phyloP scores from a whole-genome alignment of 208 protist genomes.

The Wallacemonas sp. region DNA sequence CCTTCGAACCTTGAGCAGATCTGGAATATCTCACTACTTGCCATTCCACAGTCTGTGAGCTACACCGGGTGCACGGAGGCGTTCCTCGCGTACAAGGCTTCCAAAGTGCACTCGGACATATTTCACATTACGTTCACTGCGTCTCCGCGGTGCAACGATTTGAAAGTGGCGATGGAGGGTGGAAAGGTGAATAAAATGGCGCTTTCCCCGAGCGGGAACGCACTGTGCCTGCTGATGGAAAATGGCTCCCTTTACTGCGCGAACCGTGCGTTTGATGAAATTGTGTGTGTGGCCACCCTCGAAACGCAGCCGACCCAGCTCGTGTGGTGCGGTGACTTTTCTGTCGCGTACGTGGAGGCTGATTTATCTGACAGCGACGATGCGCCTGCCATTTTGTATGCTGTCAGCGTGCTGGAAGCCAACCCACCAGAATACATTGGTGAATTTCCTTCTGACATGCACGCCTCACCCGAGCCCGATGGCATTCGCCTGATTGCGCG shows the following conservation, averaged over 20 bases:
- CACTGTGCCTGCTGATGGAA: conserved; percentile 57
- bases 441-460: conserved; percentile 54
- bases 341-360: conserved; percentile 20
- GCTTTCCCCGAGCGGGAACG: conserved; percentile 43
- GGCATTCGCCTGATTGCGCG: conserved; percentile 55
- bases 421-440: conserved; percentile 50
- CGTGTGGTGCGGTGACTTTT: conserved; percentile 60
- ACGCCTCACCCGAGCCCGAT: conserved; percentile 60
- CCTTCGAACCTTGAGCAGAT: conserved; percentile 18
- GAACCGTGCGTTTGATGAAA: conserved; percentile 57
- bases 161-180: conserved; percentile 58
- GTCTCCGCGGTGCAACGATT: conserved; percentile 36
- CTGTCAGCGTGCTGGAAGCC: conserved; percentile 54
- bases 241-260: conserved; percentile 67
- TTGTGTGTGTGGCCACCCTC: conserved; percentile 37
- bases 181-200: conserved; percentile 59
- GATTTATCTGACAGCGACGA: conserved; percentile 21
- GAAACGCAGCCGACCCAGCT: conserved; percentile 46
- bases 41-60: conserved; percentile 35
- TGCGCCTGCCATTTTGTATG: conserved; percentile 36
- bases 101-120: conserved; percentile 27
- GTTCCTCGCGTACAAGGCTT: conserved; percentile 32
- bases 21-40: conserved; percentile 26
- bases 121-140: conserved; percentile 34
- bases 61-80: conserved; percentile 39